Evolutionary conservation across 257 asterid species (phyloP).

Genomic region (Fraxinus pennsylvanica): DNA sequence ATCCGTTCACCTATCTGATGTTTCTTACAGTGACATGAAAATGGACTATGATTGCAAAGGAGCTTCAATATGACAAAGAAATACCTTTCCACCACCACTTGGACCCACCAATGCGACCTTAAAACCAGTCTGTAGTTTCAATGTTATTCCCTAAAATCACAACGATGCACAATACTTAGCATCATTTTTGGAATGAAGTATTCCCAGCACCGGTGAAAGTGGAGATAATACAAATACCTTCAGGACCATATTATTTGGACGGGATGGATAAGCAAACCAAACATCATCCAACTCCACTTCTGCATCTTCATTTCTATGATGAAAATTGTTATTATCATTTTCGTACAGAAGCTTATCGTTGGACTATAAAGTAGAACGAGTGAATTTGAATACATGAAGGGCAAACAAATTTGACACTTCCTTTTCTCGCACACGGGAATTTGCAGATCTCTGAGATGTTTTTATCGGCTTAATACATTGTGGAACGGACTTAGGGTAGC

Average conservation of each 20-base stretch:
- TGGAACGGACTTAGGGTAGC: not conserved
- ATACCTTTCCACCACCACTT: conserved; percentile 95
- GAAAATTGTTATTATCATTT: conserved; percentile 8
- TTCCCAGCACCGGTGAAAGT: conserved; percentile 16
- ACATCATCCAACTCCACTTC: conserved; percentile 79
- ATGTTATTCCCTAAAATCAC: conserved; percentile 61
- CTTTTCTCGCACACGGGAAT: not conserved
- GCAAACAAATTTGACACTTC: not conserved
- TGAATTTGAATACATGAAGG: conserved; percentile 2
- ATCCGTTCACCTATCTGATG: not conserved
- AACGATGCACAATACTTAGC: conserved; percentile 8
- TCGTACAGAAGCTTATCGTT: not conserved
- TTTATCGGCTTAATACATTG: not conserved
- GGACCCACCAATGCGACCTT: conserved; percentile 93
- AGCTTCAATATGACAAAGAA: conserved; percentile 6
- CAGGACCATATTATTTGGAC: conserved; percentile 76
- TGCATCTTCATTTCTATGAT: conserved; percentile 65
- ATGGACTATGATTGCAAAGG: not conserved
- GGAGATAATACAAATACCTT: conserved; percentile 50
- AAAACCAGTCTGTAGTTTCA: conserved; percentile 67
- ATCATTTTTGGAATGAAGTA: conserved; percentile 11
- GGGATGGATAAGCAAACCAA: conserved; percentile 94
- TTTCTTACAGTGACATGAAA: not conserved
- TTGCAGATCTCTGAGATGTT: not conserved
- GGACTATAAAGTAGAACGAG: not conserved